These are phyloP conservation scores for Aquilaria yunnanensis DNA, from an alignment of 345 rosid species.

Conservation along the genomic window DNA sequence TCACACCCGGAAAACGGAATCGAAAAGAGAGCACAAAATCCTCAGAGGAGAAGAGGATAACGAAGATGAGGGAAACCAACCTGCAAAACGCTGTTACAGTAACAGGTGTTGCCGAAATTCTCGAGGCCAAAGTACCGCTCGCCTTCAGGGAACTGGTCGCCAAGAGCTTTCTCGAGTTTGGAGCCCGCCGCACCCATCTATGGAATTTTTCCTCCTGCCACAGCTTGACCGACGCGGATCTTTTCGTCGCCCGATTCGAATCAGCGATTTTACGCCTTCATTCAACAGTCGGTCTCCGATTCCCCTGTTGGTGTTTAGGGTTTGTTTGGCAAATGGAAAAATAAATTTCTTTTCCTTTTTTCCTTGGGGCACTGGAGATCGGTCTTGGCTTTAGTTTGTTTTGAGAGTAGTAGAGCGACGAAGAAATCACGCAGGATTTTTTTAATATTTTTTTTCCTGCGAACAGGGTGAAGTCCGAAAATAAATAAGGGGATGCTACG, in stretches of 20 bases:
- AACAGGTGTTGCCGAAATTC: constrained; percentile 98
- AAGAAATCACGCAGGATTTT: not conserved
- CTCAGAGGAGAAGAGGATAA: not conserved
- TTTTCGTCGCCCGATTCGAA: constrained; percentile 23
- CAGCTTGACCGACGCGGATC: constrained; percentile 27
- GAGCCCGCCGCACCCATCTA: constrained; percentile 97
- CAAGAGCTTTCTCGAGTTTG: constrained; percentile 98
- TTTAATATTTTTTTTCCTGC: too few relatives aligned
- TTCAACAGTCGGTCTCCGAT: not conserved
- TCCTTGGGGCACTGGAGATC: constrained; percentile 3
- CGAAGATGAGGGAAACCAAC: constrained; percentile 19
- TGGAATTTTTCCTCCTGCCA: not conserved
- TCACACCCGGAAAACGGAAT: too few relatives aligned
- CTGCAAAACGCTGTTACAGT: constrained; percentile 98
- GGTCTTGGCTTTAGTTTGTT: not conserved
- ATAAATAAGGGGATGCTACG: too few relatives aligned
- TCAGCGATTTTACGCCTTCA: constrained; percentile 17
- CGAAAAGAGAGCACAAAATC: too few relatives aligned
- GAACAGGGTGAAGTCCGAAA: not conserved
- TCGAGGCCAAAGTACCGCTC: constrained; percentile 98
- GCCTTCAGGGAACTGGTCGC: constrained; percentile 99
- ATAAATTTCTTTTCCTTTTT: not conserved
- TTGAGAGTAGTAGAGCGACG: not conserved
- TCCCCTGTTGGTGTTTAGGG: constrained; percentile 17
- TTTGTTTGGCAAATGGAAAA: constrained; percentile 7